Evolutionary conservation across 2,329 filamentous ascomycete genomes (phyloP).

Genomic region (Curvularia verruculosa): DNA sequence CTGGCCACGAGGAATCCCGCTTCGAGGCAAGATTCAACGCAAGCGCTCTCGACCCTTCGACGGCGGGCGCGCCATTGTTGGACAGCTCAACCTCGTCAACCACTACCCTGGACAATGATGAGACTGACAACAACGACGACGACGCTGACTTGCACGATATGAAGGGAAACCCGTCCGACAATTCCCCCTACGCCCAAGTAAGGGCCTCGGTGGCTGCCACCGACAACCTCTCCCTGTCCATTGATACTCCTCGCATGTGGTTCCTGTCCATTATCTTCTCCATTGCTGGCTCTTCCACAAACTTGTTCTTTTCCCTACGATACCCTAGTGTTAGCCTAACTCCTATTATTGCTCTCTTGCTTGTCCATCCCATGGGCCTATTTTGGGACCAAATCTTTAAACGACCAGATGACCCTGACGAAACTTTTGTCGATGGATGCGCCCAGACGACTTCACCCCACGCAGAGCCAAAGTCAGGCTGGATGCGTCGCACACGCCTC

Average conservation of each 20-base stretch:
- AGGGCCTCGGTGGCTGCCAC: conserved; percentile 78
- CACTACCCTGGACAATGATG: conserved; percentile 38
- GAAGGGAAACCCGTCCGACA: conserved; percentile 63
- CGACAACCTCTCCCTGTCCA: conserved; percentile 78
- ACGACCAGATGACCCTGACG: conserved; percentile 59
- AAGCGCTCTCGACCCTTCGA: conserved; percentile 31
- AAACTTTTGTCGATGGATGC: conserved; percentile 65
- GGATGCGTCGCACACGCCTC: conserved; percentile 60
- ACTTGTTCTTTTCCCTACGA: conserved; percentile 86
- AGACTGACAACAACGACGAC: conserved; percentile 44
- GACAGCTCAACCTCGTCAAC: conserved; percentile 39
- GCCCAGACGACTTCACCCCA: conserved; percentile 38
- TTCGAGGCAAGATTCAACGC: conserved; percentile 45
- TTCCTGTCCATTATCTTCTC: conserved; percentile 78
- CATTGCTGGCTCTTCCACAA: conserved; percentile 80
- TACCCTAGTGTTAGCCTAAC: conserved; percentile 91
- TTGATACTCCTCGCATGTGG: conserved; percentile 91
- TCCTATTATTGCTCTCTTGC: conserved; percentile 82
- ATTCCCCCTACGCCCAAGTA: conserved; percentile 79
- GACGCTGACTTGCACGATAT: conserved; percentile 40
- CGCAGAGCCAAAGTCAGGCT: conserved; percentile 23
- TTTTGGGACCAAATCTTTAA: conserved; percentile 78
- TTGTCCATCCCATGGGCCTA: conserved; percentile 82
- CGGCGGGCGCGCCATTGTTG: conserved; percentile 30
- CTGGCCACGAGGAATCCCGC: conserved; percentile 36